Percentiles rank a stretch among this genome's conserved stretches.
These are phyloP conservation scores for Aspergillus latus DNA, from an alignment of 2,329 filamentous ascomycete species.

Conservation along the genomic window DNA sequence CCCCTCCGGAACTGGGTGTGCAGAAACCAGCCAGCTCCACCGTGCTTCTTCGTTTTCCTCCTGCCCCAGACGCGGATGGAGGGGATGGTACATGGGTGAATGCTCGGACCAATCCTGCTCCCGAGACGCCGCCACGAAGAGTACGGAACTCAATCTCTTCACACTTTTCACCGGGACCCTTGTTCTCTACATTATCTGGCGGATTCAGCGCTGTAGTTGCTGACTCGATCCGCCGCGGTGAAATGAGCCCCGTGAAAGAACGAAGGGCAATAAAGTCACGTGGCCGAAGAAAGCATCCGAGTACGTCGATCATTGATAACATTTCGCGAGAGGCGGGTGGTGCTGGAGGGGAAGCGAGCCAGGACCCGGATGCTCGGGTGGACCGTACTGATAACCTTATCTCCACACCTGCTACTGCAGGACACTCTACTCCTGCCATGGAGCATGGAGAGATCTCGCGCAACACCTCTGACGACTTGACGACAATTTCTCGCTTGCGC, in stretches of 20 bases:
- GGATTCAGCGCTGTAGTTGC: conserved; percentile 64
- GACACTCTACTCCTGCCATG: conserved; percentile 25
- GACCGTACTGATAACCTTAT: conserved; percentile 27
- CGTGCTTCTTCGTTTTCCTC: conserved; percentile 41
- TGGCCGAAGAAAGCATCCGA: conserved; percentile 31
- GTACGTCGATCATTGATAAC: conserved; percentile 25
- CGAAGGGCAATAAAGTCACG: conserved; percentile 28
- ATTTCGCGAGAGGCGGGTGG: conserved; percentile 21
- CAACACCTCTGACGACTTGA: conserved; percentile 19
- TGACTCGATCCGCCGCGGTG: conserved; percentile 61
- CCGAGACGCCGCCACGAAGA: conserved; percentile 41
- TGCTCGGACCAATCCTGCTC: conserved; percentile 29
- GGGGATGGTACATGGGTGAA: conserved; percentile 20
- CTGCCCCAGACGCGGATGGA: conserved; percentile 38
- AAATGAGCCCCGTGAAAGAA: conserved; percentile 43
- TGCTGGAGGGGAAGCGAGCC: conserved; percentile 18
- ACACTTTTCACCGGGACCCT: conserved; percentile 57
- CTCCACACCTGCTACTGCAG: conserved; percentile 22
- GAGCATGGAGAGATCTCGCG: conserved; percentile 18
- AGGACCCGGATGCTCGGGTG: conserved; percentile 26
- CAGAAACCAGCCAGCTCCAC: conserved; percentile 29
- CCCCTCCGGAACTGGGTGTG: conserved; percentile 25
- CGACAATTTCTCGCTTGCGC: conserved; percentile 29
- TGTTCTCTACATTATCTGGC: conserved; percentile 61
- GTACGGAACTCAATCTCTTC: conserved; percentile 50